Conservation (phyloP, 257 asterid species). For the Ilex aquifolium region DNA sequence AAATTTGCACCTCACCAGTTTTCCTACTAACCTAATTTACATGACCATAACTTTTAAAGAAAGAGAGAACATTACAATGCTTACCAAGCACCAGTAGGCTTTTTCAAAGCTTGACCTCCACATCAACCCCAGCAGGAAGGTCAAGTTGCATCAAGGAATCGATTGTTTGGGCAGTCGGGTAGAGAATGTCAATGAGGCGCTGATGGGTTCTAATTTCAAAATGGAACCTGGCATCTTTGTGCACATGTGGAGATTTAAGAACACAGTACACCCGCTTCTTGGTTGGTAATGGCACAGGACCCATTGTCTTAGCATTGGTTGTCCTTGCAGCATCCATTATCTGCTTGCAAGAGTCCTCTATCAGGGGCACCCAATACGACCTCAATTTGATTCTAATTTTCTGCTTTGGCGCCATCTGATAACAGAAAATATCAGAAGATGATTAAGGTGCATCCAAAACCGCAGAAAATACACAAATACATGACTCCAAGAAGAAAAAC, state of each 20-base stretch:
- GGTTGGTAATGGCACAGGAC: constrained; percentile 92
- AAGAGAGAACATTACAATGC: neutral
- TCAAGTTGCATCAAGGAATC: constrained; percentile 97
- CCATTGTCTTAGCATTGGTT: constrained; percentile 84
- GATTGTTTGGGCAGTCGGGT: constrained; percentile 96
- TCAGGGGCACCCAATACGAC: constrained; percentile 90
- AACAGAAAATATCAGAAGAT: neutral
- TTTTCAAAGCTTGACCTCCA: constrained; percentile 87
- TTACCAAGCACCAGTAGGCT: neutral
- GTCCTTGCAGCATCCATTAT: constrained; percentile 88
- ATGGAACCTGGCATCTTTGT: constrained; percentile 96
- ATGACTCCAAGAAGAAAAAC: too few relatives aligned
- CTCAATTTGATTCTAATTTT: constrained; percentile 88
- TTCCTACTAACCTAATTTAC: too few relatives aligned
- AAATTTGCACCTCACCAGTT: too few relatives aligned
- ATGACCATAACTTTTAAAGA: too few relatives aligned
- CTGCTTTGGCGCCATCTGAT: constrained; percentile 81
- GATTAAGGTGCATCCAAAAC: too few relatives aligned
- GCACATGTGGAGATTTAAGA: constrained; percentile 92
- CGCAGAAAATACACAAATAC: too few relatives aligned
- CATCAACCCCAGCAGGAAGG: constrained; percentile 96
- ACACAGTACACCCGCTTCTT: constrained; percentile 80
- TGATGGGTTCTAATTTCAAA: constrained; percentile 94
- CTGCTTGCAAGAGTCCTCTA: constrained; percentile 96
- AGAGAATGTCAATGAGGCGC: constrained; percentile 85